Evolutionary conservation across 257 asterid genomes (phyloP), one percentile per base, ranked within the genome.

Genomic region (Nyctanthes arbortristis): DNA sequence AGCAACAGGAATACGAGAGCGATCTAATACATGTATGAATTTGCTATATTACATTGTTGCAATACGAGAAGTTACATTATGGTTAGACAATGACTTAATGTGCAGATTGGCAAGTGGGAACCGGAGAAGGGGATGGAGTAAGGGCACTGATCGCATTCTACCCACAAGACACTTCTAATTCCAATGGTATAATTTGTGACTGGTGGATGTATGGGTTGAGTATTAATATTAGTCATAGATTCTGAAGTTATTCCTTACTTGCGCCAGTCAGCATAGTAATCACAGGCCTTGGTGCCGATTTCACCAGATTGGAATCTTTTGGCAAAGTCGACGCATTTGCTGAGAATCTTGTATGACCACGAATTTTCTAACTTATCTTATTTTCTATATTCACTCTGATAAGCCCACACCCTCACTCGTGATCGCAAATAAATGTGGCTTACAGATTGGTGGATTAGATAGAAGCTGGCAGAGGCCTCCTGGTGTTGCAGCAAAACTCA

Each of bases 251-350:
- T 67, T 39, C 62, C 61, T 52, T 71, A 39, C 69, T 85, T 79
- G 72, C 83, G 80, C 65, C 84, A 93, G 99, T 93, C 75, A 93
- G 95, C 91, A 4, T 93, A 66, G 84, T 75, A 47, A 93, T 93
- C 80, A 79, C 97, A 29, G 81, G 87, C 72, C 96, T 93, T 43
- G 99, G 99, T 64, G 91, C 99, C 73, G 99, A 93, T 80, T 93
- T 84, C 84, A 93, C 99, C 62, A 86, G 84, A 80, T 54, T 93
- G 87, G 99, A 87, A 85, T 93, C 99, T 63, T 93, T 93, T 47
- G 99, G 99, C 36, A 93, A 91, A 86, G 97, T 93, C n/a, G 99
- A 86, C 71, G 96, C 85, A 59, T 93, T 93, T 80, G 99, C 99
- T 1, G 97, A 93, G 81, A 93, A 67, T 85, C 87, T 93, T 74